Evolutionary conservation across 352 stramenopile species (phyloP), one percentile per base, ranked within the genome.

Genomic region (Pythium myriotylum): DNA sequence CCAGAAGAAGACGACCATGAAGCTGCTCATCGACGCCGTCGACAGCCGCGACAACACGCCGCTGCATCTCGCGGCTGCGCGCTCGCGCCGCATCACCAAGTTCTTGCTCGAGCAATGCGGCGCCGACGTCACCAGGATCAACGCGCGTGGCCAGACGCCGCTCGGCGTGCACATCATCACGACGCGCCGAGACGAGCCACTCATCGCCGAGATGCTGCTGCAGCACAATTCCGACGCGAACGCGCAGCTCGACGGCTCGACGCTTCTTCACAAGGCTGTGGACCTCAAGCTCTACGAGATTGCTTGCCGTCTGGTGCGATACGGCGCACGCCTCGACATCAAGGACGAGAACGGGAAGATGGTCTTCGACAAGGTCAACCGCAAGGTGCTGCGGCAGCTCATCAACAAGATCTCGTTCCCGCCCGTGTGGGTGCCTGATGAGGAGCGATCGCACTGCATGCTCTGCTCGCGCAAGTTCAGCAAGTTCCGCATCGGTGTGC

Each of bases 281-380:
- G 84, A 95, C 37, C 70, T 82, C 39, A 70, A 74, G 16, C 72
- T 91, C 16, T 79, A 77, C 20, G 82, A 95, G 58, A 92, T 94
- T 27, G 86, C 84, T 8, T 84, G 72, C 49, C 81, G 86, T 16
- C 74, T 95, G 20, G 86, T 95, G 27, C 81, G 82, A 1, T 77
- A 93, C 37, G 86, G 86, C n/a, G 86, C 79, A 6, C 86, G 86
- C 0, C 61, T 95, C 4, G 80, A 95, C 43, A 53, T 68, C 49
- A 92, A 93, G 72, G 86, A 95, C 53, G 77, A 81, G 23, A 73
- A 85, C 20, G 82, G 74, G 19, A 78, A 78, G 42, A 94, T 91
- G 75, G 83, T 94, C 7, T 95, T 92, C 50, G 86, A 94, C 32
- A 94, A 94, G 70, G 78, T 87, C 20, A 82, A 92, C 59, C 76